Percentiles rank a stretch among this genome's conserved stretches.
Evolutionary conservation across 1,139 yeast genomes (phyloP).

Genomic region (Lodderomyces jiufengensis): DNA sequence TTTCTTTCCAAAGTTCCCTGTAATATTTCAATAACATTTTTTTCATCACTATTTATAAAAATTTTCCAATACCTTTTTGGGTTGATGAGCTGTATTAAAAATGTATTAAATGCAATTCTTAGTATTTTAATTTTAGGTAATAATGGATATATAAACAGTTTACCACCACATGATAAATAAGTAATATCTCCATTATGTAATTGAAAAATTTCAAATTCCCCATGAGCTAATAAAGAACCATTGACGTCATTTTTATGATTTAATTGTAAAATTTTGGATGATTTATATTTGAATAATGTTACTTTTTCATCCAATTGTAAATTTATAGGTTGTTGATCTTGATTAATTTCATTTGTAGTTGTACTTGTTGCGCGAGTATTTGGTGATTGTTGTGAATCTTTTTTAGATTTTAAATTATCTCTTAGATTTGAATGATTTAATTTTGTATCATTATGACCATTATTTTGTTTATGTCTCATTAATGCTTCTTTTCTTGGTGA

Average conservation of each 20-base stretch:
- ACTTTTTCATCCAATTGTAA: slow-evolving; percentile 32
- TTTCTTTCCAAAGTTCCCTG: slow-evolving; percentile 37
- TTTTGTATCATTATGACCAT: slow-evolving; percentile 21
- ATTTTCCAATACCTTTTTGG: slow-evolving; percentile 75
- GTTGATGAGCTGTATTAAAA: slow-evolving; percentile 61
- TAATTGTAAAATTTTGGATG: slow-evolving; percentile 41
- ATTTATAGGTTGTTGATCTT: not conserved
- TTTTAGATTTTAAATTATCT: slow-evolving; percentile 21
- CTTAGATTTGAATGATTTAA: slow-evolving; percentile 31
- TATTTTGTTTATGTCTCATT: slow-evolving; percentile 36
- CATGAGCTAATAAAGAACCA: slow-evolving; percentile 57
- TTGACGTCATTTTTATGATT: slow-evolving; percentile 27
- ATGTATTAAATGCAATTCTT: slow-evolving; percentile 49
- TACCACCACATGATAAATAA: slow-evolving; percentile 49
- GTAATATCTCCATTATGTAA: slow-evolving; percentile 61
- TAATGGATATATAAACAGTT: slow-evolving; percentile 56
- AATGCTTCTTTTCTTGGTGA: slow-evolving; percentile 39
- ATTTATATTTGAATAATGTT: slow-evolving; percentile 34
- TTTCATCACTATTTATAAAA: slow-evolving; percentile 39
- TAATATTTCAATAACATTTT: slow-evolving; percentile 27
- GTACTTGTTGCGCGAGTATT: no score
- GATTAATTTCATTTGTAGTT: not conserved
- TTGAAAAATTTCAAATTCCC: slow-evolving; percentile 62
- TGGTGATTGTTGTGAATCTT: no score
- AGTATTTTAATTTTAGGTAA: slow-evolving; percentile 58